Base-by-base conservation (phyloP, 2,329 filamentous ascomycete genomes). In the Venturia aucupariae region DNA sequence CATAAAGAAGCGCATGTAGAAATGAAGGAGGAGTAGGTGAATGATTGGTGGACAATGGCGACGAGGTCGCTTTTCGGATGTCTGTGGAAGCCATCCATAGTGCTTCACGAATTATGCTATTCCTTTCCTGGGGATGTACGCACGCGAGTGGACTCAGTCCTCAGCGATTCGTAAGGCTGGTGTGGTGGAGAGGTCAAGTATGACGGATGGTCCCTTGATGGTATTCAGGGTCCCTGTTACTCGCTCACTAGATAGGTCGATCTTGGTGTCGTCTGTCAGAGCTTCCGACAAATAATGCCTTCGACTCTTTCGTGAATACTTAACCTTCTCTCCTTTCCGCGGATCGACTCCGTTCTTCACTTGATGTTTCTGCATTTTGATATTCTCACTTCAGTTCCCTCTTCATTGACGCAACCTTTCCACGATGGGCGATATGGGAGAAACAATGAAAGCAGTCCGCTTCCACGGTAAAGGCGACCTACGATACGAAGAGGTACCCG, bases 381-480 rank as follows among this genome's bases (percentile, higher is more conserved):
- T 22, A 27, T 42, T 19, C 15, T 32, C 60, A 32, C n/a, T 62
- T 27, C 2, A 24, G 11, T 42, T 42, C n/a, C n/a, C n/a, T n/a
- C 27, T 44, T 65, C 61, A 30, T 38, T 64, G 44, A 51, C 48
- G 61, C 65, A 38, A 61, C 11, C 35, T 1, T 38, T n/a, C n/a
- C 35, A 38, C 35, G 35, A 38, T 35, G 51, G 15, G 51, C n/a
- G 51, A 57, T 10, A 42, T 41, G n/a, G 46, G 22, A 41, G 24
- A 19, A 61, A 64, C 51, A 30, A 79, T 80, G 78, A 77, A 78
- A 66, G 78, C 78, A n/a, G 71, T 80, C 10, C 75, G 77, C 3
- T 80, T 78, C 68, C 74, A 80, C 67, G 78, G 78, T 22, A 70
- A 79, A 65, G 69, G 72, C 55, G 77, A 80, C 64, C 69, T 80